Percentiles rank a stretch among this genome's conserved stretches.
Evolutionary conservation across 176 grass and related monocot genomes (phyloP).

Genomic region (Cenchrus americanus): DNA sequence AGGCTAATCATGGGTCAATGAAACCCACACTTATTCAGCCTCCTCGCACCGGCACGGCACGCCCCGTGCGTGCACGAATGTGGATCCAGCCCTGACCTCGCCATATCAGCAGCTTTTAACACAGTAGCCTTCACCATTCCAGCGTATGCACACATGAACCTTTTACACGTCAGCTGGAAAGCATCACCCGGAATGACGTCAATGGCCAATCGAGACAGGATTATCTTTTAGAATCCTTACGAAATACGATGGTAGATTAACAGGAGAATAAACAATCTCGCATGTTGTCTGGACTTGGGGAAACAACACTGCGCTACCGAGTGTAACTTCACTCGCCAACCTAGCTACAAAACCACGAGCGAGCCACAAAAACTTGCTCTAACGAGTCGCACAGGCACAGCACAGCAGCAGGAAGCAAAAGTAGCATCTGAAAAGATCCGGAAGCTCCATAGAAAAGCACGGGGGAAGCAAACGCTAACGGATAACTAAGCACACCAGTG

Average conservation of each 20-base stretch:
- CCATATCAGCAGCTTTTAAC: too few species aligned
- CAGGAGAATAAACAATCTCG: neutral
- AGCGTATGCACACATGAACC: neutral
- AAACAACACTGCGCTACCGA: slow-evolving; percentile 6
- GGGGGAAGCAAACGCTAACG: neutral
- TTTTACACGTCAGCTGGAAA: neutral
- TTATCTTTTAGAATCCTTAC: neutral
- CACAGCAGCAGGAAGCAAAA: slow-evolving; percentile 15
- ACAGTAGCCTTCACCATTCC: too few species aligned
- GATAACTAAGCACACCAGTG: slow-evolving; percentile 37
- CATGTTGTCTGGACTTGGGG: neutral
- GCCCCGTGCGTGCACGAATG: too few species aligned
- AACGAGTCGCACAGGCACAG: slow-evolving; percentile 21
- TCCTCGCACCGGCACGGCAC: too few species aligned
- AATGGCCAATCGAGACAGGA: neutral
- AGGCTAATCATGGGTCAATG: too few species aligned
- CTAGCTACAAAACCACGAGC: slow-evolving; percentile 54
- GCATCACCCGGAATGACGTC: neutral
- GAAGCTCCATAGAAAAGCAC: neutral
- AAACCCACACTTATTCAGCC: too few species aligned
- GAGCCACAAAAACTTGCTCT: slow-evolving; percentile 51
- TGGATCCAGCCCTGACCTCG: too few species aligned
- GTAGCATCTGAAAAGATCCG: slow-evolving; percentile 13
- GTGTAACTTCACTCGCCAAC: slow-evolving; percentile 26
- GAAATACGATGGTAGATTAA: neutral